Evolutionary conservation across 192 early-diverging fungal species (phyloP).

Genomic region (Diversispora epigaea): DNA sequence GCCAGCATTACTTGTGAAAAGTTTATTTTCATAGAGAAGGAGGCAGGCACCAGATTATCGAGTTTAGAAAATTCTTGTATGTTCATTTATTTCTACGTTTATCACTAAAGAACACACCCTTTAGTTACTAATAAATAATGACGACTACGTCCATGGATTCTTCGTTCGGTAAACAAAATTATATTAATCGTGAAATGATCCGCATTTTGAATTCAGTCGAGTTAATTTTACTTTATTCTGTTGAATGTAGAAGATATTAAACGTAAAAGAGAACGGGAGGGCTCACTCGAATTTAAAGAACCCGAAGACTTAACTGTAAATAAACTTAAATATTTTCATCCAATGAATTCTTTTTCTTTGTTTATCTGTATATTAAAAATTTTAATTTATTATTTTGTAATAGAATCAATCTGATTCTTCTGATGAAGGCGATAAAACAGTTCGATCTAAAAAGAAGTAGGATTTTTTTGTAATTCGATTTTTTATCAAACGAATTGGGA

Average conservation of each 20-base stretch:
- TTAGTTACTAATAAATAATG: neutral
- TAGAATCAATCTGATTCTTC: neutral
- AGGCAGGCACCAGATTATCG: no score
- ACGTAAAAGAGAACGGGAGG: neutral
- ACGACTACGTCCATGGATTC: neutral
- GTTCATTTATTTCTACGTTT: no score
- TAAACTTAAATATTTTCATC: no score
- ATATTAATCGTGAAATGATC: neutral
- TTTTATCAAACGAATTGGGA: neutral
- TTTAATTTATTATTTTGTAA: neutral
- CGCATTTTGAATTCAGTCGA: neutral
- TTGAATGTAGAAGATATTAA: neutral
- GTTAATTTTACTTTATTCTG: neutral
- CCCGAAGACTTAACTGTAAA: neutral
- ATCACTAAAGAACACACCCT: neutral
- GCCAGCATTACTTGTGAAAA: no score
- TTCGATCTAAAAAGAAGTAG: constrained; percentile 10
- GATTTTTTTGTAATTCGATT: neutral
- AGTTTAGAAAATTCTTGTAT: no score
- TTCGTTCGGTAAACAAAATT: neutral
- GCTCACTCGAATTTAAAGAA: neutral
- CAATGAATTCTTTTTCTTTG: neutral
- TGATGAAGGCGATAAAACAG: neutral
- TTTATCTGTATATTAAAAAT: neutral
- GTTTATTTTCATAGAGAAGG: no score